Conservation (phyloP, 2,329 filamentous ascomycete species). For the Xylariaceae sp. region DNA sequence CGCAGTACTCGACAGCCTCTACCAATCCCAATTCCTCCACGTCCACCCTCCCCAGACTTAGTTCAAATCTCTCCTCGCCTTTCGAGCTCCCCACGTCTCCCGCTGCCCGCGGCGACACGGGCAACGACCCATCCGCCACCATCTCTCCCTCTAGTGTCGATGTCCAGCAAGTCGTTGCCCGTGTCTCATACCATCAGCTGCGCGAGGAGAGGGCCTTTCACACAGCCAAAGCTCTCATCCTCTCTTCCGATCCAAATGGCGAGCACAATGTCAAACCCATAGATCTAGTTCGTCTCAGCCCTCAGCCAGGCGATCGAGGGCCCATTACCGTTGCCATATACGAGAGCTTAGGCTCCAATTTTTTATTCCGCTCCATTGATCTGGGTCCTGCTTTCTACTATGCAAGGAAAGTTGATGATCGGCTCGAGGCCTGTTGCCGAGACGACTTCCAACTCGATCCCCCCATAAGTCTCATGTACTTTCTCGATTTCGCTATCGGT, state of each 20-base stretch:
- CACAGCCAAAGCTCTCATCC: conserved; percentile 68
- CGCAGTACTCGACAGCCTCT: conserved; percentile 44
- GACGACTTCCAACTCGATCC: conserved; percentile 48
- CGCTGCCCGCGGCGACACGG: conserved; percentile 36
- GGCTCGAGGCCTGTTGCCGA: conserved; percentile 42
- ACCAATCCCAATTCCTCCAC: conserved; percentile 44
- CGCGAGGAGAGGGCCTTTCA: conserved; percentile 86
- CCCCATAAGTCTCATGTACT: conserved; percentile 67
- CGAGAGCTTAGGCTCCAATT: conserved; percentile 71
- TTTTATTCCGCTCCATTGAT: conserved; percentile 65
- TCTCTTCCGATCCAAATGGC: conserved; percentile 66
- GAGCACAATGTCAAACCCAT: conserved; percentile 77
- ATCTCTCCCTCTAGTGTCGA: conserved; percentile 45
- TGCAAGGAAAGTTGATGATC: conserved; percentile 49
- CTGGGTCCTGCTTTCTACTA: conserved; percentile 73
- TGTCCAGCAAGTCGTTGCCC: conserved; percentile 66
- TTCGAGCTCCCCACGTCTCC: conserved; percentile 38
- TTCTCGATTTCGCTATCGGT: conserved; percentile 88
- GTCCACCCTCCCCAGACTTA: conserved; percentile 38
- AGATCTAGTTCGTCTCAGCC: conserved; percentile 69
- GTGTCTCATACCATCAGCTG: conserved; percentile 76
- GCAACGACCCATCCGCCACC: conserved; percentile 37
- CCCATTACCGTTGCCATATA: conserved; percentile 78
- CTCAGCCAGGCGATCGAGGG: conserved; percentile 63
- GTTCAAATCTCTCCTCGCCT: conserved; percentile 41